Evolutionary conservation across 2,329 filamentous ascomycete species (phyloP), one percentile per base, ranked within the genome.

Genomic region (Aspergillus sp.): DNA sequence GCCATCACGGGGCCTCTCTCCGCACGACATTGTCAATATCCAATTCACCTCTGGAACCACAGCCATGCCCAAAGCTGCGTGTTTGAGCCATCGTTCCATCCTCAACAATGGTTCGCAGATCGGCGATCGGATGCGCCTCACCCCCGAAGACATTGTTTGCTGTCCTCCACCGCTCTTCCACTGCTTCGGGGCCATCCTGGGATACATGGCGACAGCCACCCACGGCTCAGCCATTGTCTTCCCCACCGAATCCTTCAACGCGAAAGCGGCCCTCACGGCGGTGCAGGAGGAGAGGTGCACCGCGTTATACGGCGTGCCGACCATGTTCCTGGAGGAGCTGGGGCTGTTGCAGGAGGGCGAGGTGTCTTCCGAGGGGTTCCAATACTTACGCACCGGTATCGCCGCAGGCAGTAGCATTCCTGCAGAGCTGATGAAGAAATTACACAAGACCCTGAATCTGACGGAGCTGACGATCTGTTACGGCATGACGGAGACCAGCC

Each of bases 31-130:
- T 2, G 87, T 95, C 60, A 97, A 97, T 68, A 96, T 97, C 58
- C 93, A 97, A 71, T 97, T 97, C 76, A 99, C 94, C 0, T 93
- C 88, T 0, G 94, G 93, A n/a, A 97, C 94, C 0, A 97, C 94
- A 0, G 89, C 89, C 0, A 79, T 83, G 64, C 93, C 92, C 19
- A 97, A 97, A 74, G 94, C 94, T 0, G 93, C 93, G 1, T 95
- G 91, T 76, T 81, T 99, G 29, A 87, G 84, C 0, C 93, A 97
- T 73, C 81, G 80, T 3, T 87, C 82, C n/a, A 93, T 97, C 58
- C 79, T 99, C 56, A 99, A 97, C 74, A 97, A 97, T 67, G 94
- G 92, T 29, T 80, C 82, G 23, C 84, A 91, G 50, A 95, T 97
- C 60, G 94, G 89, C 0, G 77, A 87, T 62, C 82, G 92, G 41